phyloP scores from a whole-genome alignment of 2,329 filamentous ascomycete species.

The Phaeophleospora eucalypticola region DNA sequence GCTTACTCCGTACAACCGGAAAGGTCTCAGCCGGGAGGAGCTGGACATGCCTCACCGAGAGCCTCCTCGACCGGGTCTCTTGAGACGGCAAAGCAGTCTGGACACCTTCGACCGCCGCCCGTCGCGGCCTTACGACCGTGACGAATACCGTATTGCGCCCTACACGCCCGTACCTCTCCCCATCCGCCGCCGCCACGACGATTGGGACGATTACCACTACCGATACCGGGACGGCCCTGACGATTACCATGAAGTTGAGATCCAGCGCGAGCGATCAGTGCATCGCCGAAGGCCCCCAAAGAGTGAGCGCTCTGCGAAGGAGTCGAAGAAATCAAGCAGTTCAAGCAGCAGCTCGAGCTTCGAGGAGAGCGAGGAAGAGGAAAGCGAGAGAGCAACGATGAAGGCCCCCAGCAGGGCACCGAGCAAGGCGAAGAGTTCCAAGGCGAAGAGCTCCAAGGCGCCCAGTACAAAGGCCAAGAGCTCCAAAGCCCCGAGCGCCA shows the following conservation, averaged over 20 bases:
- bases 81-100: conserved; percentile 81
- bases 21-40: conserved; percentile 50
- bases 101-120: conserved; percentile 84
- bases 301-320: conserved; percentile 17
- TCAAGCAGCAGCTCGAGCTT: conserved; percentile 28
- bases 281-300: conserved; percentile 25
- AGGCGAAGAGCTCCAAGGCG: conserved; percentile 10
- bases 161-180: conserved; percentile 68
- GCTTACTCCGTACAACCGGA: conserved; percentile 51
- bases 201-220: conserved; percentile 59
- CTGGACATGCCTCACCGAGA: conserved; percentile 48
- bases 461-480: conserved; percentile 16
- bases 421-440: conserved; percentile 14
- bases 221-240: conserved; percentile 35
- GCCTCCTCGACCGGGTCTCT: conserved; percentile 60
- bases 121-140: conserved; percentile 51
- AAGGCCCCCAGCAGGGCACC: conserved; percentile 7
- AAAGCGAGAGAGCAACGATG: conserved; percentile 10
- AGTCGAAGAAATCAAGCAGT: conserved; percentile 19
- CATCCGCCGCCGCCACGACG: conserved; percentile 56
- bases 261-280: conserved; percentile 44
- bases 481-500: conserved; percentile 12
- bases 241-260: conserved; percentile 48
- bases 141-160: conserved; percentile 60
- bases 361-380: conserved; percentile 27